Conservation (phyloP, 116 monocot genomes). For the Papilionanthe hybrid region DNA sequence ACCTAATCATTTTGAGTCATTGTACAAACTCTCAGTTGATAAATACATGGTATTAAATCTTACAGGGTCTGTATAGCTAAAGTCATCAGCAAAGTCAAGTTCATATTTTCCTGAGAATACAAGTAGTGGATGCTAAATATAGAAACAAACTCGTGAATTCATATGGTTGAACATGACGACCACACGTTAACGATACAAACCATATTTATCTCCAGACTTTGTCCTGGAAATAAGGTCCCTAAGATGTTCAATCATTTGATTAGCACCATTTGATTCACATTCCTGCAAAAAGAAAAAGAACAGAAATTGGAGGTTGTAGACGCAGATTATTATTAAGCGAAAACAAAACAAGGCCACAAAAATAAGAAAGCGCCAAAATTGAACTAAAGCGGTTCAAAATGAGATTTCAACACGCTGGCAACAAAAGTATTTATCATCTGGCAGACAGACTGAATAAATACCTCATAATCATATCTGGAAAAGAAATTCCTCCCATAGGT, state of each 20-base stretch:
- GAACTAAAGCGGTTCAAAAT: neutral
- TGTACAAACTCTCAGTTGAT: neutral
- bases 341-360: neutral
- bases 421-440: neutral
- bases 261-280: constrained; percentile 86
- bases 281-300: constrained; percentile 34
- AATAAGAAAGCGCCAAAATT: neutral
- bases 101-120: constrained; percentile 61
- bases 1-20: neutral
- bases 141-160: constrained; percentile 1
- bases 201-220: constrained; percentile 64
- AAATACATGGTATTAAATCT: neutral
- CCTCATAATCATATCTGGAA: constrained; percentile 99
- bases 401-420: neutral
- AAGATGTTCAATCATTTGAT: constrained; percentile 73
- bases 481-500: constrained; percentile 95
- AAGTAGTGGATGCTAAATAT: neutral
- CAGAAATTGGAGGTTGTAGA: neutral
- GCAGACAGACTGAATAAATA: constrained; percentile 10
- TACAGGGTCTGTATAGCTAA: constrained; percentile 89
- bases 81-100: constrained; percentile 90
- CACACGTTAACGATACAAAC: constrained; percentile 21
- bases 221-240: constrained; percentile 58
- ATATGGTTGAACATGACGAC: neutral
- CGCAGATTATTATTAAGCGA: neutral